A percentile compares a stretch with the other conserved stretches of the same genome.
These are phyloP conservation scores for Ogataea thermomethanolica DNA, from an alignment of 805 yeast genomes.

Conservation along the genomic window DNA sequence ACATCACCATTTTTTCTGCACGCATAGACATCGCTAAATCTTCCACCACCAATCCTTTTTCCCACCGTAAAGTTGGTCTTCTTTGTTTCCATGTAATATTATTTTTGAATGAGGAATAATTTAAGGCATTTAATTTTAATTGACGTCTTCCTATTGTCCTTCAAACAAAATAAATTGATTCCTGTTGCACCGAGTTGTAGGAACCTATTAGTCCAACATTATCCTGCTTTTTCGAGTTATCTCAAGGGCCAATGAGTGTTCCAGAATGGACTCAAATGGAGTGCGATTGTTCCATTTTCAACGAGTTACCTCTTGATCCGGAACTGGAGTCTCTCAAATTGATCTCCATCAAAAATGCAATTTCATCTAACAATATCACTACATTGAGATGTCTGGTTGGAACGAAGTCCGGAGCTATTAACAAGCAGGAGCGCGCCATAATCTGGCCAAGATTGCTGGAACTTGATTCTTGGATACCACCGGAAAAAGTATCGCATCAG, in stretches of 20 bases:
- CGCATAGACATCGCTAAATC: constrained; percentile 40
- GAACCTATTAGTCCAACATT: no score
- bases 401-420: constrained; percentile 47
- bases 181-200: neutral
- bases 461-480: constrained; percentile 16
- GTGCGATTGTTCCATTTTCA: constrained; percentile 42
- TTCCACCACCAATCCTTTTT: constrained; percentile 38
- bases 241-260: constrained; percentile 1
- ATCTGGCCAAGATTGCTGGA: constrained; percentile 53
- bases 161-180: neutral
- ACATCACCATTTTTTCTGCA: constrained; percentile 5
- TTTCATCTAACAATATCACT: constrained; percentile 27
- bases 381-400: constrained; percentile 36
- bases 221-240: no score
- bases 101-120: neutral
- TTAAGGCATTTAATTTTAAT: neutral
- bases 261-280: constrained; percentile 54
- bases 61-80: constrained; percentile 19
- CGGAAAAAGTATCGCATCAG: constrained; percentile 9
- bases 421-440: constrained; percentile 37
- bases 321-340: constrained; percentile 37
- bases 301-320: constrained; percentile 40
- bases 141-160: neutral
- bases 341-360: constrained; percentile 38
- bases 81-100: constrained; percentile 7